These are phyloP conservation scores for Neurospora sp. DNA, from an alignment of 495 filamentous ascomycete species.

Conservation along the genomic window DNA sequence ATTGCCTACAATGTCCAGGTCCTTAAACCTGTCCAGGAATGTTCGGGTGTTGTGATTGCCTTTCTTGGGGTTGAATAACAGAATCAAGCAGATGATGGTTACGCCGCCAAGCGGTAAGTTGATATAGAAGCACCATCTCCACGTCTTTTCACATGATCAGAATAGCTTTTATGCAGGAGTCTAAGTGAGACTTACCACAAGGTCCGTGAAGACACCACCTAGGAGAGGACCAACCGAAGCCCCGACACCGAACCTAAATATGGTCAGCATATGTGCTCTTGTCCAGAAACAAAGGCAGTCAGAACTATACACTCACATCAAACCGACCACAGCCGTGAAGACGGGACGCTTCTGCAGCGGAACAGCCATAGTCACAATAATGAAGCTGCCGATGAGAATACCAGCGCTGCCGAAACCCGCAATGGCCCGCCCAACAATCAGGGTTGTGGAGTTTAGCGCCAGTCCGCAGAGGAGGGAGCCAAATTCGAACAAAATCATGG, in stretches of 20 bases:
- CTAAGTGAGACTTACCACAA: slow-evolving; percentile 10
- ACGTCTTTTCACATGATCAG: slow-evolving; percentile 17
- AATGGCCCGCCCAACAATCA: slow-evolving; percentile 50
- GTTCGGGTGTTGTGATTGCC: slow-evolving; percentile 13
- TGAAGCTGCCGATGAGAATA: slow-evolving; percentile 28
- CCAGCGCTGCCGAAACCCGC: slow-evolving; percentile 42
- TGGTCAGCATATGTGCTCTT: slow-evolving; percentile 30
- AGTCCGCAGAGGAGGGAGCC: slow-evolving; percentile 48
- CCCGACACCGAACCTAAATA: slow-evolving; percentile 28
- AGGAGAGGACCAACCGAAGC: slow-evolving; percentile 32
- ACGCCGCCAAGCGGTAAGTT: slow-evolving; percentile 38
- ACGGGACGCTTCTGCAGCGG: slow-evolving; percentile 33
- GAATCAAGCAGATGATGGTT: slow-evolving; percentile 31
- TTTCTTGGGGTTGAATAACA: slow-evolving; percentile 23
- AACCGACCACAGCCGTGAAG: slow-evolving; percentile 27
- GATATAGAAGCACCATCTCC: slow-evolving; percentile 48
- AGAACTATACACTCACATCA: slow-evolving; percentile 8
- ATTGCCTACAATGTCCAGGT: slow-evolving; percentile 38
- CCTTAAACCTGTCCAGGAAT: slow-evolving; percentile 21
- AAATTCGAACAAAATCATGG: slow-evolving; percentile 36
- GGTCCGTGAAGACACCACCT: slow-evolving; percentile 46
- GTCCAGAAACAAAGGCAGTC: background rate
- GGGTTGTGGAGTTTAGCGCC: slow-evolving; percentile 38
- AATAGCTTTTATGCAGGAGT: background rate
- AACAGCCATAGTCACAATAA: slow-evolving; percentile 44